Evolutionary conservation across 108 stramenopile genomes (phyloP), one percentile per base, ranked within the genome.

Genomic region (Conticribra weissflogii): DNA sequence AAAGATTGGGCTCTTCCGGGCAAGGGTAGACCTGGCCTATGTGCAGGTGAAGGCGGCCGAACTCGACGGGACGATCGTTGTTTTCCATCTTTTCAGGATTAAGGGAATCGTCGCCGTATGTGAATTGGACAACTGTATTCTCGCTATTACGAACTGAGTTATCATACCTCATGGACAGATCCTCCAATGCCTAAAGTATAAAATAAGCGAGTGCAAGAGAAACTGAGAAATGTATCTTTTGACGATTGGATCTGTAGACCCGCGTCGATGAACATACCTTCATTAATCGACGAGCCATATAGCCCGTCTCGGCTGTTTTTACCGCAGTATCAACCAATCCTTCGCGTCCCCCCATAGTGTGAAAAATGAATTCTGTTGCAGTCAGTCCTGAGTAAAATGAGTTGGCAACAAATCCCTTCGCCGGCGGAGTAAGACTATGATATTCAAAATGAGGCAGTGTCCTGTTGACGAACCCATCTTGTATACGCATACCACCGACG

Each of bases 251-350:
- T 16, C 4, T 24, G 28, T 34, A 41, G 15, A 50, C 2, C 31
- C 25, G 41, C 61, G 51, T 36, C 25, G 29, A 55, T 72, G 65
- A 68, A 59, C 72, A 4, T 48, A 76, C 92, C 84, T 99, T 99
- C 96, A 99, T 98, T 27, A 99, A 83, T 49, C 98, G 88, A 28
- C 99, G 89, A 17, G 98, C 98, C 99, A 99, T 99, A 85, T 99
- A 99, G 3, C 99, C 99, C 16, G 99, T 99, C 76, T 98, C 97
- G 17, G 99, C 99, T 7, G 99, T 99, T 79, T 99, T 99, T 1
- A 99, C 99, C 7, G 99, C 99, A 3, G 99, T 99, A 80, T 99
- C 99, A 22, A 99, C 99, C 62, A 99, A 75, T 45, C 99, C 99
- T 82, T 99, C 96, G 25, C 98, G 87, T 5, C 99, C 98, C 36